phyloP scores from a whole-genome alignment of 75 land plant genomes.

The Azolla pinnata region DNA sequence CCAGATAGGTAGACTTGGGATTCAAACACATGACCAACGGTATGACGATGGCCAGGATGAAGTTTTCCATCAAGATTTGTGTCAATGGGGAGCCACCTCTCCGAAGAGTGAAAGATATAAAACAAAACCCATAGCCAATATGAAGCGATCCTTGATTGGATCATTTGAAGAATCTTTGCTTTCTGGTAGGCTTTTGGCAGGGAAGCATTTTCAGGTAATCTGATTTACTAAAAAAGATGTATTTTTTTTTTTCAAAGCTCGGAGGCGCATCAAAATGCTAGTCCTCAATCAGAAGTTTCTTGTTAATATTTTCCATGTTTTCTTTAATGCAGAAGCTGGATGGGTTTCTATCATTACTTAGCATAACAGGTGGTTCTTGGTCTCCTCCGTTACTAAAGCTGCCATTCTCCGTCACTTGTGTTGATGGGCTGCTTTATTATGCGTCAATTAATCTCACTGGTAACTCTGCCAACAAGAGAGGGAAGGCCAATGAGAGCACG shows the following conservation, averaged over 20 bases:
- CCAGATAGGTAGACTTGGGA: too few relatives aligned
- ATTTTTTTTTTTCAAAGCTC: constrained; percentile 2
- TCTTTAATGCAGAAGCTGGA: constrained; percentile 55
- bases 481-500: constrained; percentile 27
- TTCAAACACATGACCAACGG: too few relatives aligned
- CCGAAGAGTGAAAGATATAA: too few relatives aligned
- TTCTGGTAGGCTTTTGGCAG: constrained; percentile 77
- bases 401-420: constrained; percentile 83
- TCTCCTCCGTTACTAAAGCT: constrained; percentile 75
- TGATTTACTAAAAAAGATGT: too few relatives aligned
- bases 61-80: too few relatives aligned
- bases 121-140: constrained; percentile 23
- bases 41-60: too few relatives aligned
- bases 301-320: too few relatives aligned
- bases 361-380: constrained; percentile 74
- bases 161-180: constrained; percentile 97
- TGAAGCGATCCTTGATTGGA: constrained; percentile 82
- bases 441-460: constrained; percentile 74
- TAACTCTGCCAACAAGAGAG: constrained; percentile 27
- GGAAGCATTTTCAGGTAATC: constrained; percentile 64
- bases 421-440: constrained; percentile 78
- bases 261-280: too few relatives aligned
- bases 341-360: constrained; percentile 89
- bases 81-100: too few relatives aligned
- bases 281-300: too few relatives aligned